These are phyloP conservation scores for Manihot esculenta DNA, from an alignment of 441 rosid species.

Conservation along the genomic window DNA sequence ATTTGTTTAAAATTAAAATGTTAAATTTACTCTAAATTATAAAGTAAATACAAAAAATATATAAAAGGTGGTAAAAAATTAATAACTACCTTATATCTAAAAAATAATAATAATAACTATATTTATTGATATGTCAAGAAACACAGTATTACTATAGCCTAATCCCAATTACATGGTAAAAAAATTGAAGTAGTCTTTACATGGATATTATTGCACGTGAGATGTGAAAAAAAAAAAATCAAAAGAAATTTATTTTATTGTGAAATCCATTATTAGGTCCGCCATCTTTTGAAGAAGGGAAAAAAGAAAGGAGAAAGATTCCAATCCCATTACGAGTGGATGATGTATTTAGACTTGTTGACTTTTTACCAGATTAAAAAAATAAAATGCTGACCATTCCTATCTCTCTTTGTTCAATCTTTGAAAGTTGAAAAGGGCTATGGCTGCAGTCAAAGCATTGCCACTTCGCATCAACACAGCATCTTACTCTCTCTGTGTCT, in stretches of 20 bases:
- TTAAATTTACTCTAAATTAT: too few species aligned
- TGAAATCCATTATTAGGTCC: neutral
- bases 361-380: constrained; percentile 1
- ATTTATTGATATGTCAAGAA: too few species aligned
- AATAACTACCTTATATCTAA: too few species aligned
- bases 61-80: too few species aligned
- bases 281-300: neutral
- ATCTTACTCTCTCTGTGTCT: neutral
- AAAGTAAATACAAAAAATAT: too few species aligned
- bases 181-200: neutral
- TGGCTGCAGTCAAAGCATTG: constrained; percentile 28
- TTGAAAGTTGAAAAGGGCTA: constrained; percentile 17
- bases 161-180: too few species aligned
- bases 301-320: too few species aligned
- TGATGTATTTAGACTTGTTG: neutral
- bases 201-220: neutral
- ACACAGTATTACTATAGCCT: too few species aligned
- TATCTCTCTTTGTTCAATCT: constrained; percentile 6
- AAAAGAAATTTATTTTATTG: neutral
- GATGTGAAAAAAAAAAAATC: neutral
- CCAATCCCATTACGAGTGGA: neutral
- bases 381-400: constrained; percentile 17
- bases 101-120: too few species aligned
- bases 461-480: neutral
- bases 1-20: too few species aligned